Evolutionary conservation across 176 grass and related monocot species (phyloP).

Genomic region (Pharus latifolius): DNA sequence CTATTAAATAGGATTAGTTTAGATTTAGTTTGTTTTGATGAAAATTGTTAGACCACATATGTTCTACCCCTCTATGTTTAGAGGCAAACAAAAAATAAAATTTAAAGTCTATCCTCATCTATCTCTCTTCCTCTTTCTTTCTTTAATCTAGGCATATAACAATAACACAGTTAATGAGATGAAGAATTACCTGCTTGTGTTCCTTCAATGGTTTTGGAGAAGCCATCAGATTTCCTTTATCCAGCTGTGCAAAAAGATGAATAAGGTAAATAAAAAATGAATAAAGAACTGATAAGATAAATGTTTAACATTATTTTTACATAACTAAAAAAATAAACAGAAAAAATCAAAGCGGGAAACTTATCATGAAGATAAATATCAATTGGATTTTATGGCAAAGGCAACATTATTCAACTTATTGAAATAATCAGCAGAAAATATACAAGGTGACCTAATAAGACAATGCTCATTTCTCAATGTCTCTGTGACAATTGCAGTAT

Average conservation of each 20-base stretch:
- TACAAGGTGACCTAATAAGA: neutral
- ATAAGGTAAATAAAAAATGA: neutral
- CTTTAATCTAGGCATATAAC: no score
- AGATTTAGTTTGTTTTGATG: no score
- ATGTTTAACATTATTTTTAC: neutral
- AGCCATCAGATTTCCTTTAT: conserved; percentile 31
- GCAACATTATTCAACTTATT: neutral
- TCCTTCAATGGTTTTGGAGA: conserved; percentile 30
- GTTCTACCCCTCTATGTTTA: no score
- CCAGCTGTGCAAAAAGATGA: conserved; percentile 33
- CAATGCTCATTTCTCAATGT: neutral
- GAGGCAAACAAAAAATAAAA: no score
- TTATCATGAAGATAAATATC: neutral
- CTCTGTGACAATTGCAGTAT: neutral
- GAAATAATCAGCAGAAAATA: neutral
- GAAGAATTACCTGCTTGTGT: conserved; percentile 34
- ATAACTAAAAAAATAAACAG: neutral
- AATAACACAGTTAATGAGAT: no score
- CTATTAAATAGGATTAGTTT: no score
- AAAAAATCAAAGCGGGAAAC: neutral
- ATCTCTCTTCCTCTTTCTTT: no score
- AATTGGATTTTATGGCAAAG: neutral
- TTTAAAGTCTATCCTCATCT: no score
- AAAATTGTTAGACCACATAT: no score
- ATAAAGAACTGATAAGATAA: neutral